phyloP scores from a whole-genome alignment of 768 basidiomycete species.

The Leucosporidium yakuticum region DNA sequence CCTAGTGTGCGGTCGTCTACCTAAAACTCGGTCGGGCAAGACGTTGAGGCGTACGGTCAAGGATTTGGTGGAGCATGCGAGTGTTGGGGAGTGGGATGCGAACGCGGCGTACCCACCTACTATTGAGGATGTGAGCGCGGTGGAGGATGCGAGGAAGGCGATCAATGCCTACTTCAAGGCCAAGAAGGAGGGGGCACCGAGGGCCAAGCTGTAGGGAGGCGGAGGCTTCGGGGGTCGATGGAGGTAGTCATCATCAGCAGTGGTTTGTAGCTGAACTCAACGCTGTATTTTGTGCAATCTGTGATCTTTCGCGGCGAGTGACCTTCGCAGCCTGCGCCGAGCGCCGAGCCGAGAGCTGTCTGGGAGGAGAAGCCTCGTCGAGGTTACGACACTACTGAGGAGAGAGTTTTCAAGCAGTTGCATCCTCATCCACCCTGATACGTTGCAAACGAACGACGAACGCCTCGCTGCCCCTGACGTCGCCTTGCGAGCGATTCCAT shows the following conservation, averaged over 20 bases:
- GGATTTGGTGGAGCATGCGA: slow-evolving; percentile 8
- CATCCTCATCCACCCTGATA: too few relatives aligned
- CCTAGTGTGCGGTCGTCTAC: background rate
- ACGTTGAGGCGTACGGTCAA: slow-evolving; percentile 2
- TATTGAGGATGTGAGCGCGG: slow-evolving; percentile 6
- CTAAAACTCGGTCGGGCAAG: slow-evolving; percentile 17
- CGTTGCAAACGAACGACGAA: too few relatives aligned
- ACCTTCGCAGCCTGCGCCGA: too few relatives aligned
- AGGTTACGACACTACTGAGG: too few relatives aligned
- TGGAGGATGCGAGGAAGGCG: background rate
- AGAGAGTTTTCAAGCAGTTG: too few relatives aligned
- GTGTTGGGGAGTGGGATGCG: background rate
- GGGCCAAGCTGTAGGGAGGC: slow-evolving; percentile 9
- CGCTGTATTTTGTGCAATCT: too few relatives aligned
- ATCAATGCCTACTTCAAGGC: slow-evolving; percentile 11
- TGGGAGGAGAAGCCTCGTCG: too few relatives aligned
- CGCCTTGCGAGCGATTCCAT: too few relatives aligned
- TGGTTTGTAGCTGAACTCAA: too few relatives aligned
- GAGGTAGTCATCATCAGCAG: background rate
- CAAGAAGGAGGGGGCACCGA: background rate
- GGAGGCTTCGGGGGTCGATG: background rate
- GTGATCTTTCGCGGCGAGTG: too few relatives aligned
- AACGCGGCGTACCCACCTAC: slow-evolving; percentile 5
- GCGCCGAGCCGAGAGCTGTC: too few relatives aligned
- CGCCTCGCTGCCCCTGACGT: too few relatives aligned